Evolutionary conservation across 345 rosid genomes (phyloP).

Genomic region (Ailanthus altissimus): DNA sequence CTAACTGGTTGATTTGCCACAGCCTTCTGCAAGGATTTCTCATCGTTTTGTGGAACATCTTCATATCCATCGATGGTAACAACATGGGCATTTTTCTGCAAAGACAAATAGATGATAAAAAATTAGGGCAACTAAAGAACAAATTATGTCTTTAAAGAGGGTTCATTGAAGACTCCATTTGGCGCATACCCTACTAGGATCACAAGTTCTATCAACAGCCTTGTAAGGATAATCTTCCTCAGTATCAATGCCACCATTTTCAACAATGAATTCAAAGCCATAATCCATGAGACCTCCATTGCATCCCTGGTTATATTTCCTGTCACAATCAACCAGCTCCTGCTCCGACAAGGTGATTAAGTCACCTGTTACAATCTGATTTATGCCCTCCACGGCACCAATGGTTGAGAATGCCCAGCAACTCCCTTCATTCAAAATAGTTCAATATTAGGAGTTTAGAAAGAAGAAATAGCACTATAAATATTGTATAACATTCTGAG

Average conservation of each 20-base stretch:
- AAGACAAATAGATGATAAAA: not conserved
- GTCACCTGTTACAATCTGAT: constrained; percentile 69
- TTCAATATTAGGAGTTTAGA: not conserved
- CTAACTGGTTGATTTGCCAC: constrained; percentile 75
- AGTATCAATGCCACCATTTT: constrained; percentile 68
- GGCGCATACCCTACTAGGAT: constrained; percentile 46
- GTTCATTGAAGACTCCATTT: not conserved
- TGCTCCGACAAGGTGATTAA: constrained; percentile 65
- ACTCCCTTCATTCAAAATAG: constrained; percentile 51
- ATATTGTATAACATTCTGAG: too few relatives aligned
- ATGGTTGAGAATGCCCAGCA: constrained; percentile 87
- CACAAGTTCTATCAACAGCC: constrained; percentile 50
- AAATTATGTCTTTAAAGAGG: not conserved
- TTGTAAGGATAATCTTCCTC: constrained; percentile 69
- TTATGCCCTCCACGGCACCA: constrained; percentile 77
- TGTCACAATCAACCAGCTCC: constrained; percentile 79
- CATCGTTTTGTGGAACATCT: constrained; percentile 66
- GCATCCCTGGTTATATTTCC: constrained; percentile 58
- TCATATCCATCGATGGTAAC: constrained; percentile 69
- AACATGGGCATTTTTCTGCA: constrained; percentile 67
- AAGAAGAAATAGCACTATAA: not conserved
- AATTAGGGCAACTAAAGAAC: not conserved
- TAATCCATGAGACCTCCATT: constrained; percentile 82
- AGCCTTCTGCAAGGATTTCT: constrained; percentile 67
- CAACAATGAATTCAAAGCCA: constrained; percentile 59